phyloP scores from a whole-genome alignment of 257 asterid genomes.

The Jasminum sambac region DNA sequence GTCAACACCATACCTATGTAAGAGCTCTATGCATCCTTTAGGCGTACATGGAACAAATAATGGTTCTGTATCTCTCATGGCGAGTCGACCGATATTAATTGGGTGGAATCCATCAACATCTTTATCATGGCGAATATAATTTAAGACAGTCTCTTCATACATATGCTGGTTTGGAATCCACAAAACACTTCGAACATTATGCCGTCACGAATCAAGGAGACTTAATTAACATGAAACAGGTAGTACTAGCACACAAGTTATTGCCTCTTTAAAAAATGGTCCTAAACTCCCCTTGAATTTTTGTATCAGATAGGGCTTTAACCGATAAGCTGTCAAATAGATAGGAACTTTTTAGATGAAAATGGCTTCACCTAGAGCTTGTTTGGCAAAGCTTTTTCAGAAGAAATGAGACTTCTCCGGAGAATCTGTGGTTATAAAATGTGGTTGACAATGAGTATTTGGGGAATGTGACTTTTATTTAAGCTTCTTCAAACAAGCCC shows the following conservation, averaged over 20 bases:
- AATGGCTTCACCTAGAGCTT: not conserved
- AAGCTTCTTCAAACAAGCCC: too few species aligned
- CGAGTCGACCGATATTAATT: slow-evolving; percentile 80
- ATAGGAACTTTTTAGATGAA: not conserved
- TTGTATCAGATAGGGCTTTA: not conserved
- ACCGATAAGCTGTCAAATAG: slow-evolving; percentile 3
- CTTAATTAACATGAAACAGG: not conserved
- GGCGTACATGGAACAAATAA: slow-evolving; percentile 93
- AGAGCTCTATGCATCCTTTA: slow-evolving; percentile 86
- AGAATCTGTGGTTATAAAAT: too few species aligned
- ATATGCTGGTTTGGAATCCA: slow-evolving; percentile 61
- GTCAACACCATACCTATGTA: slow-evolving; percentile 66
- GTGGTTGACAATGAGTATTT: too few species aligned
- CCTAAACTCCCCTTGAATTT: slow-evolving; percentile 10
- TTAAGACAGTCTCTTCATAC: slow-evolving; percentile 73
- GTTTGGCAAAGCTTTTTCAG: too few species aligned
- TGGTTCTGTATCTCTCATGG: slow-evolving; percentile 94
- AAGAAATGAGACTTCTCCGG: too few species aligned
- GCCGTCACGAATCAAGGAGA: slow-evolving; percentile 2
- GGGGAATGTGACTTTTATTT: too few species aligned
- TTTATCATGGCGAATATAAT: slow-evolving; percentile 83
- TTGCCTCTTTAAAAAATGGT: not conserved
- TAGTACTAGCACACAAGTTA: not conserved
- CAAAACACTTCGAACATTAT: slow-evolving; percentile 13
- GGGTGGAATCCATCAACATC: slow-evolving; percentile 99